These are phyloP conservation scores for Bryoerythrophyllum caledonicum DNA, from an alignment of 225 moss, liverwort and hornwort species.

Conservation along the genomic window DNA sequence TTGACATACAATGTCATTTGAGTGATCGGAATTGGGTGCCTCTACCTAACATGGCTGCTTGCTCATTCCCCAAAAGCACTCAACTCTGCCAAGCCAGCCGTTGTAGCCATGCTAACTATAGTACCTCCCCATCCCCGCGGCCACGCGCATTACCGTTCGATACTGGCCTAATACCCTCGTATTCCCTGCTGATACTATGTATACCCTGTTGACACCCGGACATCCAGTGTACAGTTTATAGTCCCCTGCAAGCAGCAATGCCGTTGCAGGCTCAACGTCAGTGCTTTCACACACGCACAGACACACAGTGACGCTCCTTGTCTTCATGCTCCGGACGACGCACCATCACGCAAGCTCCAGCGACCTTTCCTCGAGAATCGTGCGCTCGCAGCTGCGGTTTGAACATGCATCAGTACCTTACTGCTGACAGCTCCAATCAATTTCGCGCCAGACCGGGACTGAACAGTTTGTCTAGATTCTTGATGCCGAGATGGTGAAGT, in stretches of 20 bases:
- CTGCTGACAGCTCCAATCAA: not conserved
- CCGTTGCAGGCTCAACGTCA: slow-evolving; percentile 34
- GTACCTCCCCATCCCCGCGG: not conserved
- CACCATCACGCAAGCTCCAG: not conserved
- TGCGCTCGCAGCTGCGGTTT: not conserved
- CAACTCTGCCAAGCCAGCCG: too few species aligned
- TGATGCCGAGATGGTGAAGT: too few species aligned
- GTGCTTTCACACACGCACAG: not conserved
- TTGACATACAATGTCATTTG: too few species aligned
- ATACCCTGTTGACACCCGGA: too few species aligned
- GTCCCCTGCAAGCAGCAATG: slow-evolving; percentile 15
- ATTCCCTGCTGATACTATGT: too few species aligned
- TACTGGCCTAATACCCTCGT: too few species aligned
- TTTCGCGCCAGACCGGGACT: too few species aligned
- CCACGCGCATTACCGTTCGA: not conserved
- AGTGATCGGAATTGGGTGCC: too few species aligned
- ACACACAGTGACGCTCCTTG: not conserved
- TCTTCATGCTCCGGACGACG: not conserved
- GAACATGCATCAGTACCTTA: not conserved
- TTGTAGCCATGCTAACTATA: not conserved
- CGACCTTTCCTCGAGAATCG: not conserved
- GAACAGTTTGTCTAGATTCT: too few species aligned
- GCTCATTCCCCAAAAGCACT: too few species aligned
- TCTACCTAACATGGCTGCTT: too few species aligned
- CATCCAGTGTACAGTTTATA: not conserved